Conservation (phyloP, 208 protist species). For the Crithidia bombi region DNA sequence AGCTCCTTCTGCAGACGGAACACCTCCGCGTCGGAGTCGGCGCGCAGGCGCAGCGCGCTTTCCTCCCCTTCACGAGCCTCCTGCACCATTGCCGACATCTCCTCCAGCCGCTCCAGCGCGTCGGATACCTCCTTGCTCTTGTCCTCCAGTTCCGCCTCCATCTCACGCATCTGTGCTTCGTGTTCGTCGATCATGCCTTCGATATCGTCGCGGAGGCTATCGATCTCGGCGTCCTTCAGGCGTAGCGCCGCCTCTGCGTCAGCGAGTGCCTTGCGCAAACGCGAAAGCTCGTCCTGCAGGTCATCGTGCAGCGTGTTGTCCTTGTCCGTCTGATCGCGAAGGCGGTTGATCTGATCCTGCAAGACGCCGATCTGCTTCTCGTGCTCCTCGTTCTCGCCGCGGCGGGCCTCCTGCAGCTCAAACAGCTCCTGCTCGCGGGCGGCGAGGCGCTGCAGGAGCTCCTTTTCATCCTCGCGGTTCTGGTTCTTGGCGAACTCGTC, state of each 20-base stretch:
- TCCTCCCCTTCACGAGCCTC: conserved; percentile 73
- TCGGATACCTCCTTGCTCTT: conserved; percentile 74
- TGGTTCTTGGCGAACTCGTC: conserved; percentile 63
- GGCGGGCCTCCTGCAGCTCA: conserved; percentile 63
- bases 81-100: conserved; percentile 80
- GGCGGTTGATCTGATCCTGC: conserved; percentile 62
- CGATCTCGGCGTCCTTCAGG: conserved; percentile 57
- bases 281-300: conserved; percentile 42
- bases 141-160: conserved; percentile 55
- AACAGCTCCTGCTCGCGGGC: conserved; percentile 73
- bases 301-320: conserved; percentile 41
- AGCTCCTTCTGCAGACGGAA: conserved; percentile 74
- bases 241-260: conserved; percentile 43
- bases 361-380: conserved; percentile 59
- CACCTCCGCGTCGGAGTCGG: conserved; percentile 73
- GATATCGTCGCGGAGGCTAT: conserved; percentile 52
- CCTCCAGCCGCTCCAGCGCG: conserved; percentile 70
- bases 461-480: conserved; percentile 60
- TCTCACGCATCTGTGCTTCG: conserved; percentile 61
- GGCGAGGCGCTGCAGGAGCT: conserved; percentile 59
- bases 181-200: conserved; percentile 62
- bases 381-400: conserved; percentile 58
- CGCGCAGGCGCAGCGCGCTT: conserved; percentile 51
- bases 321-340: conserved; percentile 50
- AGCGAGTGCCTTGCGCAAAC: conserved; percentile 43